Evolutionary conservation across 177 flowering plant species (phyloP).

Genomic region (Telopea speciosissima): DNA sequence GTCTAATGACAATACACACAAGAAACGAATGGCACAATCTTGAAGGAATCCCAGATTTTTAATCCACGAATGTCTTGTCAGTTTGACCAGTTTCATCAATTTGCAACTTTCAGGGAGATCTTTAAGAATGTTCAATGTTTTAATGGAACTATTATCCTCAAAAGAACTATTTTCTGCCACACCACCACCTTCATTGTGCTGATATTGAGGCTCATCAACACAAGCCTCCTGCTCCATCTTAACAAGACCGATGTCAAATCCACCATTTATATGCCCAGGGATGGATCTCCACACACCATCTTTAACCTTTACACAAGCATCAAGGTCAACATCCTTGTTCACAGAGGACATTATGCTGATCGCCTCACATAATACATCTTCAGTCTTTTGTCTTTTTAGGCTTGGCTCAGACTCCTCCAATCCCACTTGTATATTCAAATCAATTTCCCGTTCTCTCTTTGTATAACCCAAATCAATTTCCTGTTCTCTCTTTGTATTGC

Average conservation of each 20-base stretch:
- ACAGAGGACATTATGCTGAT: slow-evolving; percentile 15
- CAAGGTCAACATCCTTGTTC: slow-evolving; percentile 18
- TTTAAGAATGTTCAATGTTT: slow-evolving; percentile 19
- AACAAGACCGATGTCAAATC: slow-evolving; percentile 27
- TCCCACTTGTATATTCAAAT: slow-evolving; percentile 57
- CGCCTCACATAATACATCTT: slow-evolving; percentile 25
- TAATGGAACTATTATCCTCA: slow-evolving; percentile 25
- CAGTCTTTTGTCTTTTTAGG: slow-evolving; percentile 57
- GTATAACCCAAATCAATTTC: slow-evolving; percentile 10
- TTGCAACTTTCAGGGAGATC: slow-evolving; percentile 44
- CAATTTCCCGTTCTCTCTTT: slow-evolving; percentile 66
- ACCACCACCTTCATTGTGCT: slow-evolving; percentile 22
- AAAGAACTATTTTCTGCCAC: slow-evolving; percentile 15
- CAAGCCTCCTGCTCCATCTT: slow-evolving; percentile 42
- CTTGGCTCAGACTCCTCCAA: slow-evolving; percentile 47
- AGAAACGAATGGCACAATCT: slow-evolving; percentile 90
- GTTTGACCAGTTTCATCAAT: slow-evolving; percentile 54
- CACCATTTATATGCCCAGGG: slow-evolving; percentile 28
- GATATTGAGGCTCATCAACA: slow-evolving; percentile 14
- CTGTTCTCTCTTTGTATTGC: slow-evolving; percentile 31
- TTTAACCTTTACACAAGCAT: slow-evolving; percentile 30
- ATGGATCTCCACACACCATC: slow-evolving; percentile 25
- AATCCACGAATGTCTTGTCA: slow-evolving; percentile 70
- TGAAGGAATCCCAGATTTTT: slow-evolving; percentile 90
- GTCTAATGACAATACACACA: slow-evolving; percentile 82